Percentiles rank a stretch among this genome's conserved stretches.
These are phyloP conservation scores for Phytophthora nicotianae DNA, from an alignment of 352 stramenopile genomes.

Conservation along the genomic window DNA sequence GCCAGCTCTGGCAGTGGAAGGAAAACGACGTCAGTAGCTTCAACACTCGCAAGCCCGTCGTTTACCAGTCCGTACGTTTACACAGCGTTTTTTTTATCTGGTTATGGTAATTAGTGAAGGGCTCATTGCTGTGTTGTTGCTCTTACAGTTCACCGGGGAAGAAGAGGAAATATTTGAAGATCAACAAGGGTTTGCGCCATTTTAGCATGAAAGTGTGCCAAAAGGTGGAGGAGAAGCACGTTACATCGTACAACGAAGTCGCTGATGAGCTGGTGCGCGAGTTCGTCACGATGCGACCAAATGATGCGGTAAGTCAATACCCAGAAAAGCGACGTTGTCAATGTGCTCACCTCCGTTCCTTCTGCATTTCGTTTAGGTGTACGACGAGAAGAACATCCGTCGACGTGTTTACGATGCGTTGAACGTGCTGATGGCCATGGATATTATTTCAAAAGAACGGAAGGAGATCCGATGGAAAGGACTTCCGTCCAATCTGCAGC, in stretches of 20 bases:
- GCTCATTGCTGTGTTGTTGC: slow-evolving; percentile 5
- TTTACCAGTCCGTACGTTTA: slow-evolving; percentile 68
- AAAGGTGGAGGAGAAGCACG: slow-evolving; percentile 96
- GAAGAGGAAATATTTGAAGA: slow-evolving; percentile 84
- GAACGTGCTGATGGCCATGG: slow-evolving; percentile 98
- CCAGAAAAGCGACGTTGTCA: slow-evolving; percentile 1
- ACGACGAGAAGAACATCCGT: slow-evolving; percentile 96
- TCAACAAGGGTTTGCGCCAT: slow-evolving; percentile 93
- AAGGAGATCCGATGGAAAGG: slow-evolving; percentile 92
- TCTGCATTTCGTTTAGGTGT: slow-evolving; percentile 55
- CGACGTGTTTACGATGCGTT: slow-evolving; percentile 96
- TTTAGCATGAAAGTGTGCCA: slow-evolving; percentile 97
- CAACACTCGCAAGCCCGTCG: slow-evolving; percentile 40
- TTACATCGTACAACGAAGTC: slow-evolving; percentile 96
- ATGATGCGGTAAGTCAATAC: slow-evolving; percentile 54
- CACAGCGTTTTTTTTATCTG: background rate
- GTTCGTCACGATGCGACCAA: slow-evolving; percentile 85
- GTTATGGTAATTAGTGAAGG: background rate
- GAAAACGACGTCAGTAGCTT: slow-evolving; percentile 13
- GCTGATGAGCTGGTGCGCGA: slow-evolving; percentile 93
- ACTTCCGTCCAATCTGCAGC: slow-evolving; percentile 77
- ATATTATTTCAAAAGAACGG: slow-evolving; percentile 98
- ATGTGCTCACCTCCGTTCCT: background rate
- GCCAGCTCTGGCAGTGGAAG: slow-evolving; percentile 17
- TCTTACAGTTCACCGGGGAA: slow-evolving; percentile 59